Percentiles rank a stretch among this genome's conserved stretches.
phyloP scores from a whole-genome alignment of 352 stramenopile genomes.

The Globisporangium uncinulatum region DNA sequence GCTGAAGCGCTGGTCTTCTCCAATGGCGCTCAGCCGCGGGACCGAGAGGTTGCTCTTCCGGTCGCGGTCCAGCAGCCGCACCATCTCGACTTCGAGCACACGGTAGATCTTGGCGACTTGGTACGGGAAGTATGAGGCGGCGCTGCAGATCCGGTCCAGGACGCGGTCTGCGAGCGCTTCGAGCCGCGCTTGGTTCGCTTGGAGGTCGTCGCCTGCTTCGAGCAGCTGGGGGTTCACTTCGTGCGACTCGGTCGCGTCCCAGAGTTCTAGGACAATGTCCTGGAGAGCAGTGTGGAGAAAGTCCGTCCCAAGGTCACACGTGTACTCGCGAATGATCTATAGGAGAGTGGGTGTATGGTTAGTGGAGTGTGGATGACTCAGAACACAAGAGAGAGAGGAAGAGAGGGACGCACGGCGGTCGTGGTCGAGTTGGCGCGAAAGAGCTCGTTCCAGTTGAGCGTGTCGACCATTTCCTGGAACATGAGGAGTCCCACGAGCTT shows the following conservation, averaged over 20 bases:
- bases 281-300: constrained; percentile 57
- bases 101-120: constrained; percentile 76
- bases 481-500: constrained; percentile 65
- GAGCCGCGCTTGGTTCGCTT: constrained; percentile 44
- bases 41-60: constrained; percentile 43
- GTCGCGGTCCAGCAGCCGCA: constrained; percentile 60
- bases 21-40: constrained; percentile 45
- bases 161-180: constrained; percentile 47
- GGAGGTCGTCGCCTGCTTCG: constrained; percentile 29
- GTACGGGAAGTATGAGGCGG: constrained; percentile 56
- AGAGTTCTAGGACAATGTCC: constrained; percentile 47
- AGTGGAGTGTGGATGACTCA: neutral
- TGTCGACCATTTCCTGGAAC: constrained; percentile 74
- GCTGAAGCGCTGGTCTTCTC: constrained; percentile 20
- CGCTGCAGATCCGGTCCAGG: constrained; percentile 40
- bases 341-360: neutral
- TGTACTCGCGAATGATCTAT: constrained; percentile 72
- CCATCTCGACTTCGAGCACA: constrained; percentile 66
- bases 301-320: constrained; percentile 56
- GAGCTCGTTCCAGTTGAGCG: constrained; percentile 77
- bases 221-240: constrained; percentile 65
- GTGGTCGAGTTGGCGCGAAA: constrained; percentile 75
- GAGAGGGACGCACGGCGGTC: constrained; percentile 33
- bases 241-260: constrained; percentile 35
- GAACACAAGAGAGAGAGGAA: neutral